Evolutionary conservation across 2,329 filamentous ascomycete species (phyloP).

Genomic region (Lojkania enalia): DNA sequence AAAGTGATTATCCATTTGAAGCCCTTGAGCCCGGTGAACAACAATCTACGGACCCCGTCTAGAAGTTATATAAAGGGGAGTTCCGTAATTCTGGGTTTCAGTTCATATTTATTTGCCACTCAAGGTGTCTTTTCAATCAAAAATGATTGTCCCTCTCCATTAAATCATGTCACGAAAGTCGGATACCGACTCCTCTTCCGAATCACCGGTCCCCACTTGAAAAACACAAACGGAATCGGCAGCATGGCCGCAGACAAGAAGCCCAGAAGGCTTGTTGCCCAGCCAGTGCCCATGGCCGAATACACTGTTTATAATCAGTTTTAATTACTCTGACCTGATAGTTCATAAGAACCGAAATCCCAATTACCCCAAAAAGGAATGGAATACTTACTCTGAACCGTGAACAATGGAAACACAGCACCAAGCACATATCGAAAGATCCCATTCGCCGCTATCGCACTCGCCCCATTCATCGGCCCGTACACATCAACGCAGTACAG

Average conservation of each 20-base stretch:
- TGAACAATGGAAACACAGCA: constrained; percentile 44
- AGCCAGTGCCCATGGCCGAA: constrained; percentile 39
- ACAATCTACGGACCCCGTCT: too few relatives aligned
- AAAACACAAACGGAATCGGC: constrained; percentile 35
- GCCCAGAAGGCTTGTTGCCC: constrained; percentile 46
- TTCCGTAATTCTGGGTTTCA: too few relatives aligned
- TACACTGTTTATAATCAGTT: constrained; percentile 30
- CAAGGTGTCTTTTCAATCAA: too few relatives aligned
- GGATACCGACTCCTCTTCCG: constrained; percentile 30
- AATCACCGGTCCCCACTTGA: constrained; percentile 29
- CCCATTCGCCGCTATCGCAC: constrained; percentile 45
- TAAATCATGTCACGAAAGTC: constrained; percentile 8
- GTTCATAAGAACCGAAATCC: too few relatives aligned
- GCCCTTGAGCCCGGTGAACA: too few relatives aligned
- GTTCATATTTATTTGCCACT: too few relatives aligned
- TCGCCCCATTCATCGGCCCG: constrained; percentile 37
- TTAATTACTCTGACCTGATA: too few relatives aligned
- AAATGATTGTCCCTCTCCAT: too few relatives aligned
- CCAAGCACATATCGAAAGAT: constrained; percentile 44
- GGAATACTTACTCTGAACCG: constrained; percentile 35
- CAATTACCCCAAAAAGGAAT: background rate
- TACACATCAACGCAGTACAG: constrained; percentile 40
- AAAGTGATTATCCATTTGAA: too few relatives aligned
- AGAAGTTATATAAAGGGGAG: too few relatives aligned
- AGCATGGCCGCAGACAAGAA: constrained; percentile 43